Evolutionary conservation across 129 eudicot genomes (phyloP), one percentile per base, ranked within the genome.

Genomic region (Calendula officinalis): DNA sequence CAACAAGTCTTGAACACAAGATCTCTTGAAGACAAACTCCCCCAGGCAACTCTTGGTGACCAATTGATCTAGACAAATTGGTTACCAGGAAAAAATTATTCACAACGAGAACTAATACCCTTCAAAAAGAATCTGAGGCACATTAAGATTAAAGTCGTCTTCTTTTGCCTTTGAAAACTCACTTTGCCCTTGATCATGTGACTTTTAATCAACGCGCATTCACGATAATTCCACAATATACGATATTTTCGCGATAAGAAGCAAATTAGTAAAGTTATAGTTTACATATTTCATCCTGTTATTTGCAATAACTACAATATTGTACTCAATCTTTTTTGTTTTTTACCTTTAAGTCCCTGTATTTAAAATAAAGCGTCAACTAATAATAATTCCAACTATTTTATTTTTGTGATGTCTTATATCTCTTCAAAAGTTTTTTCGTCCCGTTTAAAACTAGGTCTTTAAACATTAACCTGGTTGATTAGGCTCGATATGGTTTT

Each of bases 181-280:
- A n/a, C n/a, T n/a, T n/a, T n/a, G 22, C 57, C 46, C 42, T 68
- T 33, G 17, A 56, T 69, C 66, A 69, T 30, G 40, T 45, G 57
- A 46, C 72, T 34, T 58, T 56, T 36, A 58, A 56, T 69, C 56
- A 39, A 69, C 74, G 74, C 74, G 74, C 56, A 56, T 58, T 69
- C 56, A 46, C 58, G 74, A 69, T 69, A 69, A 44, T 44, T 45
- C 47, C 39, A 58, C 13, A 49, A 35, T 39, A 30, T 49, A 42
- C 57, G 66, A 46, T 13, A 57, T 56, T 14, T 69, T 57, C 47
- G 58, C 8, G 67, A 57, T 40, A 58, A 43, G 22, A 43, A 56
- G 49, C 49, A 51, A 10, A 3, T 60, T 64, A 47, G 9, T 63
- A 32, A 46, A 64, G 45, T 47, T 14, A 34, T 48, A 47, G 33